Base-by-base conservation (phyloP, 2,329 filamentous ascomycete genomes). In the Dryadomyces sulphureus region DNA sequence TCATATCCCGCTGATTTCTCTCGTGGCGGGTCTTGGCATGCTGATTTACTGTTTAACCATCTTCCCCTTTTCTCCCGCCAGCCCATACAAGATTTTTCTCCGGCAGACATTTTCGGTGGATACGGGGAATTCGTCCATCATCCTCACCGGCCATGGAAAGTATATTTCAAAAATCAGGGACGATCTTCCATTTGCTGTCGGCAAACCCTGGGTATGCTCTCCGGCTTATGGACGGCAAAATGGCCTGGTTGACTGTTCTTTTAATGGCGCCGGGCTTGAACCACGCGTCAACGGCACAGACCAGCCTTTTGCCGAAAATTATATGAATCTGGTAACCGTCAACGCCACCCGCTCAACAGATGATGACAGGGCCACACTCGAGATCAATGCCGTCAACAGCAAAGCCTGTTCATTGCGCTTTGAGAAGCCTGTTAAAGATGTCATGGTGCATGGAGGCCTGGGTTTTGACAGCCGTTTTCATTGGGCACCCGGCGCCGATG, bases 41-140 rank as follows among this genome's bases (percentile, higher is more conserved):
- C 65, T 93, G 24, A 73, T 89, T 47, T 96, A 94, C 67, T 94
- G 93, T 57, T 73, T 95, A 5, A 65, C 76, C 2, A 85, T 84
- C 1, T 95, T 94, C 61, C 92, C 92, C 0, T 96, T 96, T 63
- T 92, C 86, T 0, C 65, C 75, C 20, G 72, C 78, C 49, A 84
- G 80, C 58, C 76, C 86, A 34, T 77, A 94, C 61, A 96, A 96
- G 62, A 71, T 90, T 41, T 93, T 80, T 62, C 95, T 96, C 60
- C 68, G 84, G 43, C 89, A 98, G 59, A 75, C 75, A 9, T 68
- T 95, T 41, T 76, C 94, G 53, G 72, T 94, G 9, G 83, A 85
- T 53, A 76, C 71, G 4, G 79, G 80, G n/a, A 65, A 70, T 14
- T 86, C 87, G 53, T 68, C 65, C 2, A 83, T 89, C 36, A 77